These are phyloP conservation scores for Trichoderma arundinaceum DNA, from an alignment of 2,329 filamentous ascomycete species.

Conservation along the genomic window DNA sequence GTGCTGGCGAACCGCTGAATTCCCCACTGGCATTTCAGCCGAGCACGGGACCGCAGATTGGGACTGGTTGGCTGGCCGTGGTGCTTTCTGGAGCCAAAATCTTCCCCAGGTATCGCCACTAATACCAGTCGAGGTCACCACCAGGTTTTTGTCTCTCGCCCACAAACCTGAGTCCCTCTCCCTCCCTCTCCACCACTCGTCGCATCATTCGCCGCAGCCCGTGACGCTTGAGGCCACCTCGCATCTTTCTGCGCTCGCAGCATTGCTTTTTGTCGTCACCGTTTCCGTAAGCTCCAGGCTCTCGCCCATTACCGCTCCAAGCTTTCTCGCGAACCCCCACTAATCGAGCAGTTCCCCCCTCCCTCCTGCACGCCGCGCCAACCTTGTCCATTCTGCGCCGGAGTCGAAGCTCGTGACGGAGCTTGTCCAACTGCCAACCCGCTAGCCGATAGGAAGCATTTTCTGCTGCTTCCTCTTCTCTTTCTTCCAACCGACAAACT, in stretches of 20 bases:
- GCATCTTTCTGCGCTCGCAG: slow-evolving; percentile 20
- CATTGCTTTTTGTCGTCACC: slow-evolving; percentile 2
- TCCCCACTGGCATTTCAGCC: slow-evolving; percentile 10
- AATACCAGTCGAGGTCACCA: slow-evolving; percentile 19
- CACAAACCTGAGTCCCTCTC: slow-evolving; percentile 15
- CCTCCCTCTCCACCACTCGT: slow-evolving; percentile 15
- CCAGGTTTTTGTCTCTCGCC: slow-evolving; percentile 22
- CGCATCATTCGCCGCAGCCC: slow-evolving; percentile 11
- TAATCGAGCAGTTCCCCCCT: slow-evolving; percentile 23
- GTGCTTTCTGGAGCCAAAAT: not conserved
- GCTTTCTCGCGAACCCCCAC: slow-evolving; percentile 25
- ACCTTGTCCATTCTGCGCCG: slow-evolving; percentile 1
- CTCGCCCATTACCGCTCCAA: not conserved
- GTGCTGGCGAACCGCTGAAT: not conserved
- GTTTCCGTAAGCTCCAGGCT: too few relatives aligned
- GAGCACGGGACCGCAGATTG: slow-evolving; percentile 24
- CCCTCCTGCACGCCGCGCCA: slow-evolving; percentile 26
- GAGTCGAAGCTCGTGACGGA: slow-evolving; percentile 31
- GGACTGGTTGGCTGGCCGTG: slow-evolving; percentile 15
- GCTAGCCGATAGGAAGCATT: slow-evolving; percentile 1
- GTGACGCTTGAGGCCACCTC: slow-evolving; percentile 23
- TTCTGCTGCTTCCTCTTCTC: not conserved
- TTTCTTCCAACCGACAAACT: not conserved
- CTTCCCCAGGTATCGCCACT: slow-evolving; percentile 21
- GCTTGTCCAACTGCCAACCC: slow-evolving; percentile 16